phyloP scores from a whole-genome alignment of 345 rosid genomes.

The Eucalyptus sp. region DNA sequence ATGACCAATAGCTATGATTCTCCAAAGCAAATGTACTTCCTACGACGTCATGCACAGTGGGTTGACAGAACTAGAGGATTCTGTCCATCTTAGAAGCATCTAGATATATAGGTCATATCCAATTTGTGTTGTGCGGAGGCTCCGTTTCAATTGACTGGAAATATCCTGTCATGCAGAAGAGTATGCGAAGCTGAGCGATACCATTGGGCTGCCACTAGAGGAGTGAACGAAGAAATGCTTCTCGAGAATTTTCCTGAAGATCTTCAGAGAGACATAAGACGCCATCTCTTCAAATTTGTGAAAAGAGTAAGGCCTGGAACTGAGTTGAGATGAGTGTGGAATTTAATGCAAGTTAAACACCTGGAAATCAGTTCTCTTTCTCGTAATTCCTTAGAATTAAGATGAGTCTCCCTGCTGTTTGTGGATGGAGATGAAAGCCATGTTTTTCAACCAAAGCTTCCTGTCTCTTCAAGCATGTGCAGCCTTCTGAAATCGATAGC shows the following conservation, averaged over 20 bases:
- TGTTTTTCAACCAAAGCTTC: not conserved
- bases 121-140: not conserved
- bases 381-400: not conserved
- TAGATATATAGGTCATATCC: not conserved
- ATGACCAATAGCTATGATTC: not conserved
- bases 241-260: slow-evolving; percentile 81
- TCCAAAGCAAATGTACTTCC: not conserved
- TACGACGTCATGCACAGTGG: not conserved
- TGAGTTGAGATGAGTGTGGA: not conserved
- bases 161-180: slow-evolving; percentile 27
- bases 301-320: slow-evolving; percentile 31
- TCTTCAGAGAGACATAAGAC: slow-evolving; percentile 75
- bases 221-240: slow-evolving; percentile 65
- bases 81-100: not conserved
- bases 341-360: not conserved
- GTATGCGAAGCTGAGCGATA: slow-evolving; percentile 76
- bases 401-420: not conserved
- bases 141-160: not conserved
- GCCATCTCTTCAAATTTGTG: slow-evolving; percentile 71
- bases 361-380: not conserved
- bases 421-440: not conserved
- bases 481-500: not conserved
- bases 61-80: not conserved
- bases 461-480: not conserved
- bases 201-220: slow-evolving; percentile 87